Base-by-base conservation (phyloP, 1,284 basidiomycete species). In the Rhodotorula sp. region DNA sequence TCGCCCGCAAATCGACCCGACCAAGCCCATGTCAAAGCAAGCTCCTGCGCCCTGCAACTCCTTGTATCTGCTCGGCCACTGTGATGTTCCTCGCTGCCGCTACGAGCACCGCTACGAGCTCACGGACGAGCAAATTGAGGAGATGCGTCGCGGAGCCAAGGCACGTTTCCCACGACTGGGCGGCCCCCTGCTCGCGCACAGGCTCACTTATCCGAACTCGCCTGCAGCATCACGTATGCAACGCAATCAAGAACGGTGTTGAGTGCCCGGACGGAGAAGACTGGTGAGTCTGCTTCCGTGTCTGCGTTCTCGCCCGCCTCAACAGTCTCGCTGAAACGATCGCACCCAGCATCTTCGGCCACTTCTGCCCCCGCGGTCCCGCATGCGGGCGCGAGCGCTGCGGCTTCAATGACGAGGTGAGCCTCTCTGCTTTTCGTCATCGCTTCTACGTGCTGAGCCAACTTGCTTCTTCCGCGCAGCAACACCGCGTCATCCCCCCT, bases 21-120 rank as follows among this genome's bases (percentile, higher is more conserved):
- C 73, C 1, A 75, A 78, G 53, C 75, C 76, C 34, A 78, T 74
- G 75, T 46, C 57, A 54, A 55, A 67, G 19, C 68, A 71, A 21
- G 54, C 50, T n/a, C 68, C 73, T 25, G 64, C 74, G 44, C 74
- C 73, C 3, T 74, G 72, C 42, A 72, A 72, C 64, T 34, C 63
- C 0, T 68, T 58, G 13, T 72, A 61, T 48, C 56, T 72, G 3
- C 16, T 66, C n/a, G 70, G 71, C 7, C 54, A 60, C 34, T 73
- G 71, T 56, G 65, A 73, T 34, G 71, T 70, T 1, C 72, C 72
- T 9, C 61, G 69, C 7, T 74, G 72, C n/a, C 69, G 69, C 14
- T 74, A 71, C 61, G 67, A 63, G n/a, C 72, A 74, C 46, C 57
- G 42, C 5, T 74, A 74, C 66, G 64, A 68, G 14, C 66, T 74